Percentiles rank a stretch among this genome's conserved stretches.
phyloP scores from a whole-genome alignment of 768 basidiomycete species.

The Candolleomyces eurysporus region DNA sequence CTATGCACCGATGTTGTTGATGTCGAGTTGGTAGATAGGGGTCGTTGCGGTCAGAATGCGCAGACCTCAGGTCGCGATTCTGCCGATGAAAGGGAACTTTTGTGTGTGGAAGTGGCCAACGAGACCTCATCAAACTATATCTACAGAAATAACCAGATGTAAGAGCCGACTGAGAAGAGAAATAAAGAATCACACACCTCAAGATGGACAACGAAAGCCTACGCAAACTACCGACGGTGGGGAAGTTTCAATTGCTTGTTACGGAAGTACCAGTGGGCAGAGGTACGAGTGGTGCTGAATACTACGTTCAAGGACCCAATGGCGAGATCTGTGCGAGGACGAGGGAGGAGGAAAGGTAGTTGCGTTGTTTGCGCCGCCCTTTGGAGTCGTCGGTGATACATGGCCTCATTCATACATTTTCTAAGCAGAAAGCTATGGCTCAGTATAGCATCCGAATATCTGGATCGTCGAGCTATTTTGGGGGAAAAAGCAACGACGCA shows the following conservation, averaged over 20 bases:
- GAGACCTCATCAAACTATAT: slow-evolving; percentile 74
- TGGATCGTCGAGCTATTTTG: neutral
- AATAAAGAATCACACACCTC: slow-evolving; percentile 55
- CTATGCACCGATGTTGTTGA: slow-evolving; percentile 90
- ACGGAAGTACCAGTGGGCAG: slow-evolving; percentile 84
- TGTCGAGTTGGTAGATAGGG: slow-evolving; percentile 95
- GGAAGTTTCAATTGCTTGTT: slow-evolving; percentile 71
- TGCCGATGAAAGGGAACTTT: slow-evolving; percentile 85
- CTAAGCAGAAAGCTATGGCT: slow-evolving; percentile 25
- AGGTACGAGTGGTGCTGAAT: slow-evolving; percentile 84
- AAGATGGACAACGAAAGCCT: slow-evolving; percentile 84
- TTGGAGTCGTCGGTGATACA: slow-evolving; percentile 62
- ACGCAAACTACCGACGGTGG: slow-evolving; percentile 86
- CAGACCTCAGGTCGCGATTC: slow-evolving; percentile 68
- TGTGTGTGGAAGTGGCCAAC: slow-evolving; percentile 92
- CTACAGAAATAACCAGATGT: neutral
- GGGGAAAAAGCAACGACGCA: neutral
- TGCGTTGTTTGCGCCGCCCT: slow-evolving; percentile 94
- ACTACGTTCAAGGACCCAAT: slow-evolving; percentile 90
- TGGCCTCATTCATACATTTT: neutral
- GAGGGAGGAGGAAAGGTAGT: slow-evolving; percentile 83
- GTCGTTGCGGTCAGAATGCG: slow-evolving; percentile 76
- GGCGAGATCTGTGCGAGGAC: slow-evolving; percentile 85
- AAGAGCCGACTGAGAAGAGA: neutral
- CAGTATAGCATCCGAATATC: slow-evolving; percentile 1